A percentile compares a stretch with the other conserved stretches of the same genome.
phyloP scores from a whole-genome alignment of 2,329 filamentous ascomycete genomes.

The Tolypocladium album region DNA sequence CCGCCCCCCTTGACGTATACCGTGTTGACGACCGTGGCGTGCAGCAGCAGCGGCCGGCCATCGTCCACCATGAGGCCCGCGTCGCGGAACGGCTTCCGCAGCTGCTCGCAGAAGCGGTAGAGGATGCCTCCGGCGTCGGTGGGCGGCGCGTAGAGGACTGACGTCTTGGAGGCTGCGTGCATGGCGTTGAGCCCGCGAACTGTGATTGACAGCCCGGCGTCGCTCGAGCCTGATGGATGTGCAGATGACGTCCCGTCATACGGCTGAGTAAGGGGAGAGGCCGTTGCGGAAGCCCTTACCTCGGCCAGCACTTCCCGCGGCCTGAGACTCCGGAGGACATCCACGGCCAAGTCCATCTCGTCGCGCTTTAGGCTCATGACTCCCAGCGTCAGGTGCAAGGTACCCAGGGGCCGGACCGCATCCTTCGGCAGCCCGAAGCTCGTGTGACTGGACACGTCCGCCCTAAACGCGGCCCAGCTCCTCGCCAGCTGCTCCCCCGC shows the following conservation, averaged over 20 bases:
- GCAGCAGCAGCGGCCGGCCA: conserved; percentile 55
- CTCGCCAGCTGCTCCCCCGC: conserved; percentile 53
- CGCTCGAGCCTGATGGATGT: background rate
- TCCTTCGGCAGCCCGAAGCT: conserved; percentile 45
- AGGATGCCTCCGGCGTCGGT: conserved; percentile 40
- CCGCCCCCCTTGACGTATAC: conserved; percentile 51
- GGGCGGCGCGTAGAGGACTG: conserved; percentile 57
- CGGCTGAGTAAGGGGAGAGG: background rate
- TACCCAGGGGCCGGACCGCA: conserved; percentile 67
- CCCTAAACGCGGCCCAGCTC: conserved; percentile 50
- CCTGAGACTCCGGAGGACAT: conserved; percentile 25
- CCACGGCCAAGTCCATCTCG: conserved; percentile 31
- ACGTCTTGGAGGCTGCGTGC: conserved; percentile 43
- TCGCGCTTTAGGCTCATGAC: conserved; percentile 62
- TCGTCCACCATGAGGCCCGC: conserved; percentile 47
- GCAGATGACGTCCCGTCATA: background rate
- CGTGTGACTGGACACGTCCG: conserved; percentile 38
- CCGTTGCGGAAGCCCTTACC: conserved; percentile 9
- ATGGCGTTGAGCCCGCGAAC: conserved; percentile 50
- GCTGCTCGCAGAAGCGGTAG: conserved; percentile 42
- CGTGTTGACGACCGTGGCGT: conserved; percentile 81
- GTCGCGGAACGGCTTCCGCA: conserved; percentile 43
- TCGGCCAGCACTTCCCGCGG: conserved; percentile 27
- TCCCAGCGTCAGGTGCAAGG: conserved; percentile 77
- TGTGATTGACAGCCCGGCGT: conserved; percentile 27